Conservation (phyloP, 768 basidiomycete genomes). For the Wakefieldia striispora region DNA sequence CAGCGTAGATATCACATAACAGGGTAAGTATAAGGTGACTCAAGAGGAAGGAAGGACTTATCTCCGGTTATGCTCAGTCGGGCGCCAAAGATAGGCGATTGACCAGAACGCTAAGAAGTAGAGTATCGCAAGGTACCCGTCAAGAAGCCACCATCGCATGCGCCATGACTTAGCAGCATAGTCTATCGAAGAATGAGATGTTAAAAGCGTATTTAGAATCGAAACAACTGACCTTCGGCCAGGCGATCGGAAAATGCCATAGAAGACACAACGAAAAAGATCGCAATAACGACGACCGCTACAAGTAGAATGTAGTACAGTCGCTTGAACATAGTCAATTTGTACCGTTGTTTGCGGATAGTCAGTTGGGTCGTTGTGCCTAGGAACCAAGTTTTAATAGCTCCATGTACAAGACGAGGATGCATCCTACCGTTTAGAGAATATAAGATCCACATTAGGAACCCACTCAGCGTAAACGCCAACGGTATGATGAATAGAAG, state of each 20-base stretch:
- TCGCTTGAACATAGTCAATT: slow-evolving; percentile 83
- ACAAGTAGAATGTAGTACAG: slow-evolving; percentile 83
- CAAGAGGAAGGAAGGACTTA: slow-evolving; percentile 39
- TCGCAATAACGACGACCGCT: slow-evolving; percentile 75
- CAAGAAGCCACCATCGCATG: slow-evolving; percentile 92
- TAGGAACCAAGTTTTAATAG: slow-evolving; percentile 31
- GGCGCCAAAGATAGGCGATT: slow-evolving; percentile 92
- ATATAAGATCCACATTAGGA: slow-evolving; percentile 95
- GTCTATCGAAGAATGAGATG: slow-evolving; percentile 46
- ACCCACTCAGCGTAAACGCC: slow-evolving; percentile 92
- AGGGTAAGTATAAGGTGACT: slow-evolving; percentile 16
- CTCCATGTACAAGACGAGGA: not conserved
- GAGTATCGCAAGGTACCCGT: slow-evolving; percentile 89
- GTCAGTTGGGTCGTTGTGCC: slow-evolving; percentile 87
- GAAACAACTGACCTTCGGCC: slow-evolving; percentile 66
- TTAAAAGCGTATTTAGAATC: not conserved
- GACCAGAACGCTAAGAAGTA: slow-evolving; percentile 78
- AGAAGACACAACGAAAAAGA: slow-evolving; percentile 92
- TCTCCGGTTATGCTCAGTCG: slow-evolving; percentile 86
- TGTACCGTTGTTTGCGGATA: slow-evolving; percentile 83
- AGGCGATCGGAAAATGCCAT: slow-evolving; percentile 88
- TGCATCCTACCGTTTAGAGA: slow-evolving; percentile 71
- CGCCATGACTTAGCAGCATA: slow-evolving; percentile 91
- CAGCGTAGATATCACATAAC: slow-evolving; percentile 54
- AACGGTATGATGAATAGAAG: slow-evolving; percentile 92